Conservation (phyloP, 257 asterid species). For the Forsythia suspensa region DNA sequence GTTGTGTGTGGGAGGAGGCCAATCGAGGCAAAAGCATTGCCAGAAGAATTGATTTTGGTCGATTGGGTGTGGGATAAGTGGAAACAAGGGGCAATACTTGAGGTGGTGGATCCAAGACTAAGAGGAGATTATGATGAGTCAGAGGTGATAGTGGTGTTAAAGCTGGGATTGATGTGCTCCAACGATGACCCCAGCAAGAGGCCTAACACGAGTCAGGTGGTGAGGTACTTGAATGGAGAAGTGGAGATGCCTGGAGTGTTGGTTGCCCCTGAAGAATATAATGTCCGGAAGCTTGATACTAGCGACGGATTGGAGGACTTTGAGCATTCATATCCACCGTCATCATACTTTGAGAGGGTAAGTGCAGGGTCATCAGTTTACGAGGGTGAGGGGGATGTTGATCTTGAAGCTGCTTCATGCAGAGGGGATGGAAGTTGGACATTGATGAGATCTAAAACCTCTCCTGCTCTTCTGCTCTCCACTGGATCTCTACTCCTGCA, state of each 20-base stretch:
- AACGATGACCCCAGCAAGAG: slow-evolving; percentile 39
- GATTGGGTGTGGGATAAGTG: slow-evolving; percentile 82
- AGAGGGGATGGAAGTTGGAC: slow-evolving; percentile 17
- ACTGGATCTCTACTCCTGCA: neutral
- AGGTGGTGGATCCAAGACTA: slow-evolving; percentile 56
- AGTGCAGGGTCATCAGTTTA: slow-evolving; percentile 38
- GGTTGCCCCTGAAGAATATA: slow-evolving; percentile 35
- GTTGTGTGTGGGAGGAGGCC: slow-evolving; percentile 78
- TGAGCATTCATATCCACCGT: slow-evolving; percentile 46
- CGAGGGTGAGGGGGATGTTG: slow-evolving; percentile 34
- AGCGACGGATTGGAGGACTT: slow-evolving; percentile 32
- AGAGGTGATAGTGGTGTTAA: slow-evolving; percentile 54
- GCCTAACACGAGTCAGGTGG: slow-evolving; percentile 60
- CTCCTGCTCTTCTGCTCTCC: neutral
- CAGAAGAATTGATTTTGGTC: slow-evolving; percentile 64
- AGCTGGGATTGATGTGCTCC: slow-evolving; percentile 71
- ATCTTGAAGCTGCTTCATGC: slow-evolving; percentile 44
- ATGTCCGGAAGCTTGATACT: slow-evolving; percentile 20
- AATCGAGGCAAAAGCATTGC: slow-evolving; percentile 58
- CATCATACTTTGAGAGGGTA: slow-evolving; percentile 48
- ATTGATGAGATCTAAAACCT: neutral
- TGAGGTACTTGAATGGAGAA: slow-evolving; percentile 63
- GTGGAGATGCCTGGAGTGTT: slow-evolving; percentile 34
- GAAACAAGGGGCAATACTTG: slow-evolving; percentile 45
- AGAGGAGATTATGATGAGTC: slow-evolving; percentile 39